Evolutionary conservation across 2,329 filamentous ascomycete species (phyloP).

Genomic region (Penicillium italicum): DNA sequence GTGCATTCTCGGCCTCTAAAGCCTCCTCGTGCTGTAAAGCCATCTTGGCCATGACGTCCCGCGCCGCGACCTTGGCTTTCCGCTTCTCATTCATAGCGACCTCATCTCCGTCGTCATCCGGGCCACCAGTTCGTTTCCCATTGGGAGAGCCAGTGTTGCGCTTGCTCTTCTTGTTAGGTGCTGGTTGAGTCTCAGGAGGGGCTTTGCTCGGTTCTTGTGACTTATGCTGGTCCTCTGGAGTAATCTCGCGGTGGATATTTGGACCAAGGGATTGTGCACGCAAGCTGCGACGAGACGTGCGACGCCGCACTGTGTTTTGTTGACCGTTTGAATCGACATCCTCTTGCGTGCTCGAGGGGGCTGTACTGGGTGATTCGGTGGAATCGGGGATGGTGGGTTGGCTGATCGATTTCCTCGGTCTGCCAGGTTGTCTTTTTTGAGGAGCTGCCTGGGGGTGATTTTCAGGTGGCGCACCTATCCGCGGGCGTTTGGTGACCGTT

Average conservation of each 20-base stretch:
- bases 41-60: conserved; percentile 34
- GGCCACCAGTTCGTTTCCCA: background rate
- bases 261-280: conserved; percentile 10
- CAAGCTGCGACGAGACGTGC: conserved; percentile 16
- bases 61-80: conserved; percentile 34
- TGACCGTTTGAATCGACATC: background rate
- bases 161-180: conserved; percentile 8
- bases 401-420: conserved; percentile 30
- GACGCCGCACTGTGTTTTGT: conserved; percentile 3
- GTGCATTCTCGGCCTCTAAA: conserved; percentile 32
- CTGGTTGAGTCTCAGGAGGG: background rate
- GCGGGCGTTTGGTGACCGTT: conserved; percentile 30
- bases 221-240: background rate
- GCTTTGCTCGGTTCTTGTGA: background rate
- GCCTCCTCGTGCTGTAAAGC: conserved; percentile 42
- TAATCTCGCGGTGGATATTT: background rate
- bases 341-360: conserved; percentile 8
- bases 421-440: conserved; percentile 21
- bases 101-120: conserved; percentile 6
- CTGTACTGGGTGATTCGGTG: conserved; percentile 12
- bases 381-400: conserved; percentile 13
- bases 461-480: conserved; percentile 21
- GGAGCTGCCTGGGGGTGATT: background rate
- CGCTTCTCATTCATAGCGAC: conserved; percentile 24
- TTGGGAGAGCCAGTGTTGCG: background rate